phyloP scores from a whole-genome alignment of 352 stramenopile species.

The Globisporangium recalcitrans region DNA sequence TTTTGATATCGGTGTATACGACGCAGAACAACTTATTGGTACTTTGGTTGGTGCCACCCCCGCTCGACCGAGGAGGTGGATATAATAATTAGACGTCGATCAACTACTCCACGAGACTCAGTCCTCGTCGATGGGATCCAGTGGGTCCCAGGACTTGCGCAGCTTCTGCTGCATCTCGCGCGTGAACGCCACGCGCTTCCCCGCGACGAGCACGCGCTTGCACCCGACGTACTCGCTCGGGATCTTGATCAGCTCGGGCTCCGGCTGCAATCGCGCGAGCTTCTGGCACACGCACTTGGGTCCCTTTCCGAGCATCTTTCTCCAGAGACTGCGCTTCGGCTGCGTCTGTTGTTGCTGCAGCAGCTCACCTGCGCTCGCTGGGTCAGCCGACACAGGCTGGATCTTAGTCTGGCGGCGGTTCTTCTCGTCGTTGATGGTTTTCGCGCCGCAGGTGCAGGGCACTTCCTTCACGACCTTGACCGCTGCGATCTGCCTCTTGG shows the following conservation, averaged over 20 bases:
- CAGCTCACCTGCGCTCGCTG: background rate
- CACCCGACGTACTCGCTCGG: slow-evolving; percentile 42
- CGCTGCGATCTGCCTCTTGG: background rate
- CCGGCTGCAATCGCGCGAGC: slow-evolving; percentile 2
- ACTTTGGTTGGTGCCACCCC: background rate
- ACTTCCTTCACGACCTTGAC: slow-evolving; percentile 2
- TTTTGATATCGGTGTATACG: background rate
- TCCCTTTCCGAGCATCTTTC: slow-evolving; percentile 46
- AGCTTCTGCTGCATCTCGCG: slow-evolving; percentile 44
- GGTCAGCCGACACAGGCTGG: slow-evolving; percentile 15
- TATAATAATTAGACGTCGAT: background rate
- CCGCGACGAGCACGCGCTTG: slow-evolving; percentile 34
- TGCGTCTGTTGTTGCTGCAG: background rate
- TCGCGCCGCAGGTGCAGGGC: slow-evolving; percentile 16
- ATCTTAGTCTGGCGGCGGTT: slow-evolving; percentile 12
- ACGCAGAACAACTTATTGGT: background rate
- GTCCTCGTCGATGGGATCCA: slow-evolving; percentile 47
- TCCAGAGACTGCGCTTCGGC: slow-evolving; percentile 49
- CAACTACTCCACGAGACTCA: slow-evolving; percentile 6
- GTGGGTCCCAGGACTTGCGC: slow-evolving; percentile 33
- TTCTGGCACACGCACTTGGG: slow-evolving; percentile 50
- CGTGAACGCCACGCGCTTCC: slow-evolving; percentile 49
- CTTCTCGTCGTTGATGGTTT: slow-evolving; percentile 4
- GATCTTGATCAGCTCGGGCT: slow-evolving; percentile 30
- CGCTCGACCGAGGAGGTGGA: background rate